Evolutionary conservation across 148 eudicot species (phyloP), one percentile per base, ranked within the genome.

Genomic region (Fagopyrum tataricum): DNA sequence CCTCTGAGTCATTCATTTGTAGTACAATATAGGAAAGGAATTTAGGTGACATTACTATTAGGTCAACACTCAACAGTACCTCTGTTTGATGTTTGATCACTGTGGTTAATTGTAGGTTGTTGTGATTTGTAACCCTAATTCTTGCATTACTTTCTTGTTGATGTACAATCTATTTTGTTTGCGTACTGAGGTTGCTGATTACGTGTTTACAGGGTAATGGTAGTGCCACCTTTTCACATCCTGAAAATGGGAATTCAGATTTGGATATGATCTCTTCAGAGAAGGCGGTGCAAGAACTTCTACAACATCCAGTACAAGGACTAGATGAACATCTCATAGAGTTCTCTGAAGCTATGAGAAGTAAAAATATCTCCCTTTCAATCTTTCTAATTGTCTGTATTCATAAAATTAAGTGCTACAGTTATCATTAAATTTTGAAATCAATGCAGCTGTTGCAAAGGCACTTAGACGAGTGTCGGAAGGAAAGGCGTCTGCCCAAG

Each of bases 401-500:
- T 61, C 40, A 72, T n/a, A 4, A 18, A 43, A 15, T 44, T 44
- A 46, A 43, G 12, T 18, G 31, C 21, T 70, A 70, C 44, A 15
- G 24, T 70, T 17, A 44, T 31, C 37, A 31, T 31, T 20, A n/a
- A 70, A 17, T 70, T 37, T 43, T 79, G 37, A 71, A 23, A 12
- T 72, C 78, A 31, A 71, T 81, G 75, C 72, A 95, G 99, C 97
- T 82, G 96, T 95, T 82, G 90, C 91, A 73, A 95, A 91, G 87
- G 88, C 90, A 71, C 81, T 95, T 51, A 87, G 93, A 77, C 85
- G 83, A 76, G 96, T 83, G 40, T 86, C 90, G 26, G 99, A 95
- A 86, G 99, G 93, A 31, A 95, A 95, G 84, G 97, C 99, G 73
- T 84, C 93, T 76, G 99, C 97, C 76, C 96, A 88, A 82, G 90